A percentile compares a stretch with the other conserved stretches of the same genome.
phyloP scores from a whole-genome alignment of 768 basidiomycete species.

The Lactarius hatsudake region DNA sequence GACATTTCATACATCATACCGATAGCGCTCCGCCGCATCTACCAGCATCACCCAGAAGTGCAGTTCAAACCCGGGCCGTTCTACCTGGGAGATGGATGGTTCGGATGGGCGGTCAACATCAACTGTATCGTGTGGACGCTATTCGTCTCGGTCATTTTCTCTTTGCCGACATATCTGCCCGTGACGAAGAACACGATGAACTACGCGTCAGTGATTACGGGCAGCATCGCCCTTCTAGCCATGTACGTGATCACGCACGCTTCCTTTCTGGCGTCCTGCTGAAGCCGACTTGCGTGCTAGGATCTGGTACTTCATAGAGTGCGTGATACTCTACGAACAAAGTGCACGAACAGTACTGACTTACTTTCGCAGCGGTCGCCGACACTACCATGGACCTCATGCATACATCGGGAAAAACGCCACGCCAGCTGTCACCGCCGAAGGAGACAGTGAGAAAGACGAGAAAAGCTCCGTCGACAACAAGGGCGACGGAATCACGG shows the following conservation, averaged over 20 bases:
- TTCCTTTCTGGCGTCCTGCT: not conserved
- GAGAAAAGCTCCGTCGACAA: not conserved
- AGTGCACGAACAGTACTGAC: not conserved
- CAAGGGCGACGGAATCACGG: not conserved
- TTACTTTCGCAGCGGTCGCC: conserved; percentile 20
- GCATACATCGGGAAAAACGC: conserved; percentile 5
- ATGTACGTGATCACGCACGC: conserved; percentile 26
- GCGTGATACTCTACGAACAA: not conserved
- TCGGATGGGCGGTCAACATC: conserved; percentile 60
- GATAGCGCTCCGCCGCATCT: conserved; percentile 68
- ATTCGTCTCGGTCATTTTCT: conserved; percentile 69
- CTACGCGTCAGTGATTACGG: conserved; percentile 61
- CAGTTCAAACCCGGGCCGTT: conserved; percentile 84
- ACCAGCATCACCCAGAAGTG: conserved; percentile 73
- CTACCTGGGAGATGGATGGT: conserved; percentile 69
- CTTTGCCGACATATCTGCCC: conserved; percentile 65
- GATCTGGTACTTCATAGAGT: conserved; percentile 32
- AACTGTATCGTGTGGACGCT: conserved; percentile 68
- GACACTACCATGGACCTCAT: conserved; percentile 25
- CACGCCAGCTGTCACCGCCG: too few relatives aligned
- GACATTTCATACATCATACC: conserved; percentile 83
- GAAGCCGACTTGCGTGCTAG: conserved; percentile 6
- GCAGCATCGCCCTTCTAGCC: conserved; percentile 36
- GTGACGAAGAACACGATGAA: conserved; percentile 76
- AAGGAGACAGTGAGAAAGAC: not conserved